Base-by-base conservation (phyloP, 768 basidiomycete species). In the Rhizopogon rudus region DNA sequence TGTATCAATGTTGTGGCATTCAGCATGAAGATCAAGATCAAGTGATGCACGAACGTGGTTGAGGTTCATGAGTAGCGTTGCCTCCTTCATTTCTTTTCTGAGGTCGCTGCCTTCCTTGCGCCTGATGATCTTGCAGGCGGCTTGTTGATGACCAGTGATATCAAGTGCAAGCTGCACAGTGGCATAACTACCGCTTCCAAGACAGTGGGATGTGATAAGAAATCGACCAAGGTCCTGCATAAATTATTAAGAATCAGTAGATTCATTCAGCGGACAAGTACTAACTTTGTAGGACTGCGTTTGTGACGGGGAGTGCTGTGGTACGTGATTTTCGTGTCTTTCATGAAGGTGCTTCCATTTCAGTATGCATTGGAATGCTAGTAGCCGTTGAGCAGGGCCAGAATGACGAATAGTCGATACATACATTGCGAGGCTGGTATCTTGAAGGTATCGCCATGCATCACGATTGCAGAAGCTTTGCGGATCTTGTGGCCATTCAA, bases 121-220 rank as follows among this genome's bases (percentile, higher is more conserved):
- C 60, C 81, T 82, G 63, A 93, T 87, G 55, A 83, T 90, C 67
- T 93, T 93, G 68, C 90, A 92, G 20, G 91, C 91, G 28, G 90
- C 87, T 70, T 93, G 91, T 43, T 82, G 78, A 60, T 82, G 78
- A 44, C 75, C 80, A 8, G 70, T 66, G 9, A 76, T 80, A 63
- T 90, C 87, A 55, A 89, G 75, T 16, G 89, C 88, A 22, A 93
- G 78, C 62, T 91, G 85, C 1, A 93, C 91, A 1, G 84, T 87
- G 0, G 90, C 91, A 67, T 91, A 93, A 41, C 86, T 86, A 5
- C 91, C 91, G 22, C 81, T 84, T 41, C 91, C 91, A 12, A 93
- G 78, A 60, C 84, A 87, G 57, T 91, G 88, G 3, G 86, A 83
- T 17, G 86, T 89, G n/a, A 92, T 82, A 14, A 81, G 71, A 61